A percentile compares a stretch with the other conserved stretches of the same genome.
phyloP scores from a whole-genome alignment of 306 rosid genomes.

The Cucurbita argyrosperma region DNA sequence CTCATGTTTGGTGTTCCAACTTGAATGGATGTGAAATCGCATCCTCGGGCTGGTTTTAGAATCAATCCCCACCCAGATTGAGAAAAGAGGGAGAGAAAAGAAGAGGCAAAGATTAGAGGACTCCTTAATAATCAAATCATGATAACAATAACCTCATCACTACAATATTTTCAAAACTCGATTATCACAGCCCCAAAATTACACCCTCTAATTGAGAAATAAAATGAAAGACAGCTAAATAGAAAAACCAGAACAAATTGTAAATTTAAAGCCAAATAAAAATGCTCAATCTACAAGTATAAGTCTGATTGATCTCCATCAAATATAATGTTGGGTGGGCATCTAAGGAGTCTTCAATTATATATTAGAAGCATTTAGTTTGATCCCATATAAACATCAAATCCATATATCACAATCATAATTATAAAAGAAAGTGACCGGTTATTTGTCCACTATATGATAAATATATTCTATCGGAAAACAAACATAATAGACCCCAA shows the following conservation, averaged over 20 bases:
- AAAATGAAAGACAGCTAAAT: not conserved
- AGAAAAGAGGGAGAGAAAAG: not conserved
- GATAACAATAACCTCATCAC: not conserved
- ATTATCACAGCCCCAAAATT: not conserved
- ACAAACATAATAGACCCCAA: constrained; percentile 4
- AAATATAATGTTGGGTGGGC: not conserved
- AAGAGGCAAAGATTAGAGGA: not conserved
- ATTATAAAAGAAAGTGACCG: not conserved
- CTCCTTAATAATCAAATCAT: not conserved
- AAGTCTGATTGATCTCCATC: constrained; percentile 3
- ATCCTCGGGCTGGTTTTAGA: no score
- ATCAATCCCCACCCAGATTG: not conserved
- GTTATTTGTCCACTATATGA: constrained; percentile 3
- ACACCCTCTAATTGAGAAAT: not conserved
- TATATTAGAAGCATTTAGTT: not conserved
- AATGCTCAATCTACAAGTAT: not conserved
- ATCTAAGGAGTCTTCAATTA: not conserved
- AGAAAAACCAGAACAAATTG: not conserved
- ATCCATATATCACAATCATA: not conserved
- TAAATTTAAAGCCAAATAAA: not conserved
- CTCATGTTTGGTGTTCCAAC: not conserved
- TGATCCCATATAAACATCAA: constrained; percentile 1
- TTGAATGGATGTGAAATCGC: not conserved
- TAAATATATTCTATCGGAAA: not conserved
- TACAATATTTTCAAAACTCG: not conserved